Conservation (phyloP, 2,329 filamentous ascomycete species). For the Aspergillus sp. region DNA sequence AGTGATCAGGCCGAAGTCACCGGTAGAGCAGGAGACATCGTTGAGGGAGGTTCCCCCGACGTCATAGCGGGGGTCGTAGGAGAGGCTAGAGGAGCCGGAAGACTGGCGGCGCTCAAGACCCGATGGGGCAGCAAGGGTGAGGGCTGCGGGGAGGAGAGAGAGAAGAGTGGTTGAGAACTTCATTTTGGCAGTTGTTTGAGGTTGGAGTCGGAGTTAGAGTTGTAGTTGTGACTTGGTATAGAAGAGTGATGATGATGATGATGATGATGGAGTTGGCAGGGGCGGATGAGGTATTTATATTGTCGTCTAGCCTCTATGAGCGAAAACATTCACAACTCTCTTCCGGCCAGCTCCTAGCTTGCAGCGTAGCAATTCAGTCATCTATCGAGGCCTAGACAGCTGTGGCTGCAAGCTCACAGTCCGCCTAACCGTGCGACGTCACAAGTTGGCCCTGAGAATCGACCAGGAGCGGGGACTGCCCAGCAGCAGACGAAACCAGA, state of each 20-base stretch:
- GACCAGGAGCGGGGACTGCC: background rate
- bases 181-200: constrained; percentile 20
- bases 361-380: too few species aligned
- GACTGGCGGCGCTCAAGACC: constrained; percentile 16
- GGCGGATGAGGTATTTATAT: background rate
- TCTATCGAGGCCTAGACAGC: too few species aligned
- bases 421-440: background rate
- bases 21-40: constrained; percentile 48
- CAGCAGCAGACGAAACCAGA: background rate
- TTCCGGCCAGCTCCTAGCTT: too few species aligned
- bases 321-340: too few species aligned
- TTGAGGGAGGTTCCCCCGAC: constrained; percentile 55
- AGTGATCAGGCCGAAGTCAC: constrained; percentile 32
- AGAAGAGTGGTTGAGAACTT: constrained; percentile 24
- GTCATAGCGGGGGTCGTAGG: constrained; percentile 73
- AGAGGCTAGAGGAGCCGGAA: constrained; percentile 50
- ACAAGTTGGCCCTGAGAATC: background rate
- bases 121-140: constrained; percentile 25
- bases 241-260: background rate
- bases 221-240: background rate
- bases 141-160: constrained; percentile 21
- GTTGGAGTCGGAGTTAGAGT: background rate
- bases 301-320: background rate
- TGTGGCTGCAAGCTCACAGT: too few species aligned
- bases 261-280: background rate